phyloP scores from a whole-genome alignment of 768 basidiomycete species.

The Suillus placidus region DNA sequence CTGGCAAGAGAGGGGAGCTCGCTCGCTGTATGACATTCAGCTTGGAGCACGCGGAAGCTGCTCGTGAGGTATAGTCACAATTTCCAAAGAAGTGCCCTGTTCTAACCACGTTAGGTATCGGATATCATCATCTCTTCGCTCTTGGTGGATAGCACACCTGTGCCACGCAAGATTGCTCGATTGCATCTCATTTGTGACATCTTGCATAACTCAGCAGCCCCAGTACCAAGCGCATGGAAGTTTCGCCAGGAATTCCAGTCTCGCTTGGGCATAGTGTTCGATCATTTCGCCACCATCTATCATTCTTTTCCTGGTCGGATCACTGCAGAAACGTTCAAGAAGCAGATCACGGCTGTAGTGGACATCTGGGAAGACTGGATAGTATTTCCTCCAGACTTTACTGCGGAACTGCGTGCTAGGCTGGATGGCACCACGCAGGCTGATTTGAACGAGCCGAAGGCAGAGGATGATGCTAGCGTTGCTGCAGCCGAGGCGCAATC shows the following conservation, averaged over 20 bases:
- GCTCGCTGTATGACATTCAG: constrained; percentile 98
- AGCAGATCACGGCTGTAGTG: constrained; percentile 84
- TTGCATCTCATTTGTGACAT: constrained; percentile 97
- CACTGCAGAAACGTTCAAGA: constrained; percentile 95
- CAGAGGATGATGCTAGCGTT: constrained; percentile 25
- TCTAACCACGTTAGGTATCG: constrained; percentile 58
- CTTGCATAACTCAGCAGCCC: constrained; percentile 92
- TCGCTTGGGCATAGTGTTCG: constrained; percentile 90
- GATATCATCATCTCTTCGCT: constrained; percentile 91
- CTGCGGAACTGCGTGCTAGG: constrained; percentile 66
- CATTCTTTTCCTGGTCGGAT: constrained; percentile 95
- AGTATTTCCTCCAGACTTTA: constrained; percentile 89
- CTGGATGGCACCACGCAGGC: constrained; percentile 61
- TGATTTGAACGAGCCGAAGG: constrained; percentile 31
- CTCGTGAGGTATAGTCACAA: constrained; percentile 68
- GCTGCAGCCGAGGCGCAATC: constrained; percentile 30
- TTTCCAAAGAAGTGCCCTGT: constrained; percentile 5
- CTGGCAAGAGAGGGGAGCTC: constrained; percentile 86
- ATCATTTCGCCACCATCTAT: constrained; percentile 92
- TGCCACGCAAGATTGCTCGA: constrained; percentile 96
- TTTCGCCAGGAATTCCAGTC: constrained; percentile 94
- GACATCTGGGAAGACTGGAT: constrained; percentile 99
- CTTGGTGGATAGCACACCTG: constrained; percentile 87
- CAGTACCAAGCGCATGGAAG: constrained; percentile 96
- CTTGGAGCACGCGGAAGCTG: constrained; percentile 94